Base-by-base conservation (phyloP, 352 stramenopile species). In the Pythium inflatum region DNA sequence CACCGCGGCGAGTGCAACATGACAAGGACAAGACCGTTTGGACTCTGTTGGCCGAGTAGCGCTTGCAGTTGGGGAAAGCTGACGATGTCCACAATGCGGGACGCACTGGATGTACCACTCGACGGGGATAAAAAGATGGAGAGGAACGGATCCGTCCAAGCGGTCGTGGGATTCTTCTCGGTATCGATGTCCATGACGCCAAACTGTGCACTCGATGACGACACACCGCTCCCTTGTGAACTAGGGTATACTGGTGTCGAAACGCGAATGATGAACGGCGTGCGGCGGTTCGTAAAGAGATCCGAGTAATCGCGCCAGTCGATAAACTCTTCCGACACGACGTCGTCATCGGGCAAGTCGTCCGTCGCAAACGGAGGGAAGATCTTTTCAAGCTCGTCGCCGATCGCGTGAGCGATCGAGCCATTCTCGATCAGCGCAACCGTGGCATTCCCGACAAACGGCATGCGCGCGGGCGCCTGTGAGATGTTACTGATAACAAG, bases 401-500 rank as follows among this genome's bases (percentile, higher is more conserved):
- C 40, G 13, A 70, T 38, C 3, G 56, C 27, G 9, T 40, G 2
- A 7, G 22, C 25, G 12, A 78, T 73, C 14, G 18, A 14, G 0
- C 36, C 28, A 16, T 59, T 55, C 9, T 33, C 30, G 8, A 79
- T 58, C 13, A 64, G 38, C 16, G 9, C 41, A 4, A 67, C 13
- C 45, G 75, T 69, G 13, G 57, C 28, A 0, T 55, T 25, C 1
- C 66, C 66, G 11, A 72, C 38, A 14, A 71, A 28, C 1, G 38
- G 18, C 38, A 77, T 40, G 2, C 76, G 66, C 25, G 33, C 28
- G 3, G 75, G 66, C 3, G 73, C 40, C 8, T 58, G 34, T 1
- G 49, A 54, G 11, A 82, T 18, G 27, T 79, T 67, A 9, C 57
- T 27, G 2, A 84, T 48, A 11, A 82, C 27, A 16, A 85, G 31